These are phyloP conservation scores for Rutstroemia sp. DNA, from an alignment of 2,329 filamentous ascomycete genomes.

Conservation along the genomic window DNA sequence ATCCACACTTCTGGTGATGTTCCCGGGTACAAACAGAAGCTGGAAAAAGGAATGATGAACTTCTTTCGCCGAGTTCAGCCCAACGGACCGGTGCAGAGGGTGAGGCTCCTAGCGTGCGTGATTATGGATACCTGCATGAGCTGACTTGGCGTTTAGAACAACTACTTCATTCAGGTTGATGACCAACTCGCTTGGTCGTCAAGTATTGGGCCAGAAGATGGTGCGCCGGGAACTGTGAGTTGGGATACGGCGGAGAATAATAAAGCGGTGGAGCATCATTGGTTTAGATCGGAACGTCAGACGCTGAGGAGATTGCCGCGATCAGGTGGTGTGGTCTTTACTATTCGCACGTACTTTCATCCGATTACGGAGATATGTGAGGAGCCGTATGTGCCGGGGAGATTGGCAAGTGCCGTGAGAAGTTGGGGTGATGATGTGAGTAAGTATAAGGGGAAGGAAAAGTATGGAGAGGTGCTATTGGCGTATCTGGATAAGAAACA, in stretches of 20 bases:
- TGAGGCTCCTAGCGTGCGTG: constrained; percentile 18
- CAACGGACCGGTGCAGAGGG: constrained; percentile 48
- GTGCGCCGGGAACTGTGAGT: constrained; percentile 41
- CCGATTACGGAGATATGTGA: constrained; percentile 46
- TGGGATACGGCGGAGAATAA: constrained; percentile 75
- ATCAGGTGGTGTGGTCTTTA: constrained; percentile 50
- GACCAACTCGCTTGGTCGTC: constrained; percentile 67
- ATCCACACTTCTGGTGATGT: constrained; percentile 77
- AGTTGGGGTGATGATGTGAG: constrained; percentile 77
- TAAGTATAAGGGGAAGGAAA: constrained; percentile 70
- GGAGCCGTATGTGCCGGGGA: constrained; percentile 67
- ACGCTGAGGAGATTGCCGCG: constrained; percentile 51
- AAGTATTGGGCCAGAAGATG: constrained; percentile 69
- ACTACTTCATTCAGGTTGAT: constrained; percentile 86
- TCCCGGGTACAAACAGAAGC: constrained; percentile 61
- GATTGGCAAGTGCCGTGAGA: constrained; percentile 68
- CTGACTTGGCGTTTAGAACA: constrained; percentile 48
- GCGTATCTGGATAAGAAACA: constrained; percentile 72
- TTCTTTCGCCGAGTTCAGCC: constrained; percentile 69
- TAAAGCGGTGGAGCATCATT: constrained; percentile 63
- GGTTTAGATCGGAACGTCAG: constrained; percentile 63
- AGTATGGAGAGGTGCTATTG: constrained; percentile 64
- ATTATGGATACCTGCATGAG: constrained; percentile 6
- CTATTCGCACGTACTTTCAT: constrained; percentile 57
- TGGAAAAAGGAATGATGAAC: constrained; percentile 72